Conservation (phyloP, 2,329 filamentous ascomycete genomes). For the Fusarium falciforme region DNA sequence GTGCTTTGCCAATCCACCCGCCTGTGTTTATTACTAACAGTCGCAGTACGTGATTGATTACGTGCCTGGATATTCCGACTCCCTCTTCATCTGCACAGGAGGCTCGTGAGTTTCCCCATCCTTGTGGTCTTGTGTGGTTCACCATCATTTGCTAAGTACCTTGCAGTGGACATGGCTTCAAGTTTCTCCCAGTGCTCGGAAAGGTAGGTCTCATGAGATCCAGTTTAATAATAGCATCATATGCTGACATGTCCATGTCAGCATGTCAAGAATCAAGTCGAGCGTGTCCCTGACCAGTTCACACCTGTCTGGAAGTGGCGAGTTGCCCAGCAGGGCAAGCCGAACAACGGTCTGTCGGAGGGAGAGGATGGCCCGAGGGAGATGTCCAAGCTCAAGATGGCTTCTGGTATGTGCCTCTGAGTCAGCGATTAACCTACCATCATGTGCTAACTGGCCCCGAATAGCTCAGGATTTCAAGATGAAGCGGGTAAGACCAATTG, state of each 20-base stretch:
- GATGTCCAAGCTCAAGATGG: constrained; percentile 36
- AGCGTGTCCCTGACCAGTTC: constrained; percentile 38
- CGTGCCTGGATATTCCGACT: constrained; percentile 3
- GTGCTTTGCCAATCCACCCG: too few relatives aligned
- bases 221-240: not conserved
- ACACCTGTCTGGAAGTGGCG: constrained; percentile 41
- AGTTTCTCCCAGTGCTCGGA: constrained; percentile 46
- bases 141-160: too few relatives aligned
- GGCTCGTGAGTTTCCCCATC: constrained; percentile 5
- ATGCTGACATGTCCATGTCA: too few relatives aligned
- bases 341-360: constrained; percentile 39
- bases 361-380: constrained; percentile 44
- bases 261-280: constrained; percentile 32
- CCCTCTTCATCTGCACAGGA: constrained; percentile 14
- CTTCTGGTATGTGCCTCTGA: not conserved
- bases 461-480: not conserved
- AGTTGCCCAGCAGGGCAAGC: constrained; percentile 34
- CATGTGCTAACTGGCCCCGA: not conserved
- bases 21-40: too few relatives aligned
- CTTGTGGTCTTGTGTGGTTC: not conserved
- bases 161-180: constrained; percentile 44
- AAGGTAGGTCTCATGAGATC: not conserved
- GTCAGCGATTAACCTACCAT: too few relatives aligned
- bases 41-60: constrained; percentile 7
- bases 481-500: not conserved